Conservation (phyloP, 352 stramenopile genomes). For the Pythium oligandrum region DNA sequence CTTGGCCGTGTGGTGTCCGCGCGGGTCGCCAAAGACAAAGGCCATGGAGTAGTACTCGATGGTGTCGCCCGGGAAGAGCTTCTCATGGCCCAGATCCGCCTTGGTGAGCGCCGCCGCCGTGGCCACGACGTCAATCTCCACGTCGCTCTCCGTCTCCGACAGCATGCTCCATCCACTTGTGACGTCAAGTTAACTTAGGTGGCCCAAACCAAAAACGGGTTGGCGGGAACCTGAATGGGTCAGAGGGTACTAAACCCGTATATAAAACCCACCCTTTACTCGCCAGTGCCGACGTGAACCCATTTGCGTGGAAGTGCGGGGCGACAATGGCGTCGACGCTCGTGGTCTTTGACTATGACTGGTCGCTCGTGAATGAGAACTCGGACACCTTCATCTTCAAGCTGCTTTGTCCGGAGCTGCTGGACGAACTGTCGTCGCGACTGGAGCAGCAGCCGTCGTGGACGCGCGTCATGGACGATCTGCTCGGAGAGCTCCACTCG, state of each 20-base stretch:
- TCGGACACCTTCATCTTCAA: conserved; percentile 79
- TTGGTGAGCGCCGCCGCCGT: conserved; percentile 34
- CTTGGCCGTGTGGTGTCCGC: conserved; percentile 59
- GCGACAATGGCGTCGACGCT: conserved; percentile 15
- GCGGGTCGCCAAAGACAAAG: conserved; percentile 63
- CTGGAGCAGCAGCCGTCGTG: conserved; percentile 31
- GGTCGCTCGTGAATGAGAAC: conserved; percentile 80
- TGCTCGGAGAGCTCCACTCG: conserved; percentile 34
- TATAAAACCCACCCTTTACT: no score
- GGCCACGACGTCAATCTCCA: conserved; percentile 4
- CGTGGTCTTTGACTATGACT: conserved; percentile 83
- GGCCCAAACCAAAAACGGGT: conserved; percentile 10
- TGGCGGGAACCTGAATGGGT: conserved; percentile 17
- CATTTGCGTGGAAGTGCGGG: no score
- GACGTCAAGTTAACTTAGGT: background rate
- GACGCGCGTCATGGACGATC: conserved; percentile 66
- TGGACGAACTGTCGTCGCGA: conserved; percentile 28
- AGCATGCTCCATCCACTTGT: no score
- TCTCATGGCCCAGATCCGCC: conserved; percentile 49
- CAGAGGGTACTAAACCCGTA: background rate
- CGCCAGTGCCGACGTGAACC: no score
- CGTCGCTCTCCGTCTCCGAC: background rate
- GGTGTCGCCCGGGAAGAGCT: conserved; percentile 63
- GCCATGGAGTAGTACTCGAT: conserved; percentile 81
- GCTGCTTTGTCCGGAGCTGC: conserved; percentile 50